Evolutionary conservation across 2,329 filamentous ascomycete species (phyloP).

Genomic region (Sclerotinia sclerotiorum): DNA sequence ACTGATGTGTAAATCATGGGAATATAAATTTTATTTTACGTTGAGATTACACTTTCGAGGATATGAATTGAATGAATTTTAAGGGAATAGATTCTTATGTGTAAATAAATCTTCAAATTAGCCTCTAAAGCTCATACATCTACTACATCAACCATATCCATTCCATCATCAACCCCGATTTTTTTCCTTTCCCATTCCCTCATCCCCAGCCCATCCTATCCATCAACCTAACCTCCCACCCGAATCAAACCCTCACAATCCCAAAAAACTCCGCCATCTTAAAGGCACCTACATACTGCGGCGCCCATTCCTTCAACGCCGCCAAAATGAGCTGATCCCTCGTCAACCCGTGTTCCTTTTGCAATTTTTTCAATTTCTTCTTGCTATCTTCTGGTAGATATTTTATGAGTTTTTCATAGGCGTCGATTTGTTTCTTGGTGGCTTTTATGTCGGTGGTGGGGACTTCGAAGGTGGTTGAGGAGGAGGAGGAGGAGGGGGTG

Average conservation of each 20-base stretch:
- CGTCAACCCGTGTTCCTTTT: background rate
- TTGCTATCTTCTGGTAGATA: background rate
- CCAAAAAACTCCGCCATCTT: slow-evolving; percentile 10
- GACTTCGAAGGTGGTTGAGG: background rate
- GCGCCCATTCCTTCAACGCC: background rate
- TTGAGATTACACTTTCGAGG: too few species aligned
- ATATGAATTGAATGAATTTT: too few species aligned
- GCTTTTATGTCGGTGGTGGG: background rate
- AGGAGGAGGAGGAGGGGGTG: too few species aligned
- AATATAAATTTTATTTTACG: too few species aligned
- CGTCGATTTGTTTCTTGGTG: background rate
- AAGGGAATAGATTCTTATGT: too few species aligned
- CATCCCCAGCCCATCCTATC: background rate
- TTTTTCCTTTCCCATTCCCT: background rate
- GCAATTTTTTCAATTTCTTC: background rate
- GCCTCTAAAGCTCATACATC: too few species aligned
- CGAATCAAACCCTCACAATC: background rate
- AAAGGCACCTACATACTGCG: background rate
- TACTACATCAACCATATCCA: background rate
- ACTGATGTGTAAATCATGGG: too few species aligned
- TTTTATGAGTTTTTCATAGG: background rate
- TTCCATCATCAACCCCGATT: background rate
- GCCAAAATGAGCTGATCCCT: background rate
- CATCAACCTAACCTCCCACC: too few species aligned
- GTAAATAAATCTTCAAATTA: too few species aligned